Evolutionary conservation across 2,329 filamentous ascomycete species (phyloP), one percentile per base, ranked within the genome.

Genomic region (Berkeleyomyces basicola): DNA sequence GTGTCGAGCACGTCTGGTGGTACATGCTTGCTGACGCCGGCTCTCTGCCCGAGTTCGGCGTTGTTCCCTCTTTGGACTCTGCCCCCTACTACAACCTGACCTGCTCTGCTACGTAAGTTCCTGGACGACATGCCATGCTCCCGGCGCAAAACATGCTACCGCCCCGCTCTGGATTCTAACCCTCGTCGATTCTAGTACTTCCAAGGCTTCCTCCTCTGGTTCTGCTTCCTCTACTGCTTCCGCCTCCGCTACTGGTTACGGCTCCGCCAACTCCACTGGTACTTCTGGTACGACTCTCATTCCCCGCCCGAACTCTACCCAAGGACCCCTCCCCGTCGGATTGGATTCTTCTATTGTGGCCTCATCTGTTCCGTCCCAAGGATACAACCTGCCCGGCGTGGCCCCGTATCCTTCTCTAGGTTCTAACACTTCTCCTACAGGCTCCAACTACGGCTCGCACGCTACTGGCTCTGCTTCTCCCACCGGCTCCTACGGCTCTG

Each of bases 1-100:
- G 80, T 69, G 78, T 78, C 59, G 76, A 75, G 68, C 85, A 85
- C 70, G 80, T 83, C 65, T 92, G 84, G 82, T 92, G 87, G 85
- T 90, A 85, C 76, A 88, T 82, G 59, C 80, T 91, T 36, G 82
- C 87, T 70, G 87, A 92, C 67, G 77, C 82, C 51, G 76, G 75
- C 47, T 79, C 79, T 16, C 76, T 74, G 58, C 79, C 86, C 49
- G 84, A 80, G 70, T 92, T 91, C 68, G 87, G 87, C 63, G 75
- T 92, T 67, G 75, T 88, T 62, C 82, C 82, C 66, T 75, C 74
- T 55, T 71, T 84, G 66, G 74, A 73, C 68, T 75, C 74, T 65
- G 80, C 74, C 57, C 82, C 84, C 33, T 74, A 85, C 42, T 87
- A 79, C 70, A 81, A 87, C 69, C 79, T 87, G 61, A 80, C 79